Base-by-base conservation (phyloP, 768 basidiomycete genomes). In the Leccinum variicolor region DNA sequence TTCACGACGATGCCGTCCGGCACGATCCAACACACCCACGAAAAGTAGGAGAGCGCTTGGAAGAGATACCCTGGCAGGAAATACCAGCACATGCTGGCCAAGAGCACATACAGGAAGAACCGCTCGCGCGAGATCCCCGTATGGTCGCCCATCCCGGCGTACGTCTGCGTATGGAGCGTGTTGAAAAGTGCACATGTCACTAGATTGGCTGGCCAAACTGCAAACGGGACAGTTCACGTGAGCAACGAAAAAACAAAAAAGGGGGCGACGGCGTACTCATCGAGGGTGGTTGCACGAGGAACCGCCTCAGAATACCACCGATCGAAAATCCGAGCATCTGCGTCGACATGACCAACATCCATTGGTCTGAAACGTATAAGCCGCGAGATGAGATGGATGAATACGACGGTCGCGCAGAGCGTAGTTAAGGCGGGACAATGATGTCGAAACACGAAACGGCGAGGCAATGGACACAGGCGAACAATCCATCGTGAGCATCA, bases 1-100 rank as follows among this genome's bases (percentile, higher is more conserved):
- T 91, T 92, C 65, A 93, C 80, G 50, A 71, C 76, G 52, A 86
- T 62, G 62, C 90, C 87, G 49, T 86, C 63, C 0, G 90, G 91
- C 1, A 75, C 85, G 52, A 92, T 90, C 90, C 83, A 84, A 64
- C 78, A 79, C 3, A 81, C 76, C 79, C 81, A 82, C n/a, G 76
- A 80, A 75, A 86, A 86, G 74, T 81, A 83, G 59, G 78, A 79
- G 58, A 86, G 78, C 1, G 80, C 84, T 49, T 79, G 77, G 80
- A 90, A 90, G 58, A 90, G 73, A 69, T 88, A 92, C 3, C 88
- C 88, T 0, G 89, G 89, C 64, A 90, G 67, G 71, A 87, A 77
- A 64, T 87, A 87, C 75, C 76, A 79, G 60, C 62, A 58, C 9
- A 64, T 3, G 41, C 63, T 51, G 29, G 65, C 77, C 2, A 66